Conservation (phyloP, 1,284 basidiomycete species). For the Cutaneotrichosporon sp. region DNA sequence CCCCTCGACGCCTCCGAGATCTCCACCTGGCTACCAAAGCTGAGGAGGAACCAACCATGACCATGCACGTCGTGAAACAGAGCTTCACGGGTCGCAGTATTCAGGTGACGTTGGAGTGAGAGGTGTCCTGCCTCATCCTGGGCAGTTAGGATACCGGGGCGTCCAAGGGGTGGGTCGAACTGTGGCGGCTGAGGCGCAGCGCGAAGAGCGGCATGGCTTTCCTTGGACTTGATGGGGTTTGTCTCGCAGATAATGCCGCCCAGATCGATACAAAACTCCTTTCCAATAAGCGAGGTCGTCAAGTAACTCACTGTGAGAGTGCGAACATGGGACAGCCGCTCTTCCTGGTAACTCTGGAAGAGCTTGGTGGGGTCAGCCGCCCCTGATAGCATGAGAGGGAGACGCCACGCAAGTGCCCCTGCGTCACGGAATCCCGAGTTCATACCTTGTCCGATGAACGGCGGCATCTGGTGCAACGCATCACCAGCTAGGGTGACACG, state of each 20-base stretch:
- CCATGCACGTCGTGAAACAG: constrained; percentile 19
- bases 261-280: constrained; percentile 20
- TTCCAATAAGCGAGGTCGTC: neutral
- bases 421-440: constrained; percentile 33
- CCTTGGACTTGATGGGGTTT: constrained; percentile 19
- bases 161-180: constrained; percentile 19
- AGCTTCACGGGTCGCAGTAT: neutral
- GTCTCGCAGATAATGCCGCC: constrained; percentile 30
- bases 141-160: constrained; percentile 16
- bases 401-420: constrained; percentile 25
- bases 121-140: constrained; percentile 19
- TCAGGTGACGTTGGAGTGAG: constrained; percentile 8
- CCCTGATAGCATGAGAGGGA: constrained; percentile 22
- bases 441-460: constrained; percentile 32
- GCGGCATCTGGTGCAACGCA: constrained; percentile 30
- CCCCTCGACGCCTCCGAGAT: neutral
- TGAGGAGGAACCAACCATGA: constrained; percentile 23
- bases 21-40: neutral
- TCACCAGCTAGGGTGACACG: constrained; percentile 26
- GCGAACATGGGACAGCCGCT: constrained; percentile 24
- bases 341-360: constrained; percentile 24
- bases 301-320: constrained; percentile 11
- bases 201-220: constrained; percentile 14
- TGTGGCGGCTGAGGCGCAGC: constrained; percentile 7
- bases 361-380: constrained; percentile 10